These are phyloP conservation scores for Aspergillus persii DNA, from an alignment of 2,329 filamentous ascomycete genomes.

Conservation along the genomic window DNA sequence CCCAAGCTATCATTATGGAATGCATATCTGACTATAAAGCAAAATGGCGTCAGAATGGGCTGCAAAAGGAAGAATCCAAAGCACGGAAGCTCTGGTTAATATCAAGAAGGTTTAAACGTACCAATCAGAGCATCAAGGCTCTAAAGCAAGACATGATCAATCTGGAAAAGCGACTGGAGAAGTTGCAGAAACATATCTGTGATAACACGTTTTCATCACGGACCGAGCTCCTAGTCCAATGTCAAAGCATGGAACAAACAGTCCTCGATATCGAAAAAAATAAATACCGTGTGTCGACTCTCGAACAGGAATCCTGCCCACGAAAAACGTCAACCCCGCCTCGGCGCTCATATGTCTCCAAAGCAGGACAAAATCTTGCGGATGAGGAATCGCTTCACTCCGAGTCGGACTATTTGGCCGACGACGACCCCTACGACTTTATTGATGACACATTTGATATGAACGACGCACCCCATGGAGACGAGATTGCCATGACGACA, in stretches of 20 bases:
- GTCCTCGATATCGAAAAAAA: conserved; percentile 56
- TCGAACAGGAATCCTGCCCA: conserved; percentile 35
- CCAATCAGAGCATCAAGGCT: conserved; percentile 43
- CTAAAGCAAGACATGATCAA: conserved; percentile 45
- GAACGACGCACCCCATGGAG: neutral
- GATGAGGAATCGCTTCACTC: conserved; percentile 38
- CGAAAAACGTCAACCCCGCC: conserved; percentile 22
- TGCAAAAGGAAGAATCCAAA: conserved; percentile 54
- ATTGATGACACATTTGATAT: conserved; percentile 27
- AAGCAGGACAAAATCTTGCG: neutral
- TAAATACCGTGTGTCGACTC: conserved; percentile 46
- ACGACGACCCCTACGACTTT: conserved; percentile 28
- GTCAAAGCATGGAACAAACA: conserved; percentile 61
- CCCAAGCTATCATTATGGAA: conserved; percentile 54
- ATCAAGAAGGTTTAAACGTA: conserved; percentile 46
- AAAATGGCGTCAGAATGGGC: conserved; percentile 59
- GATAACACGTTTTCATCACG: conserved; percentile 52
- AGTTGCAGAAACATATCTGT: conserved; percentile 54
- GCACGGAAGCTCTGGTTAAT: conserved; percentile 63
- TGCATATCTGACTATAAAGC: conserved; percentile 52
- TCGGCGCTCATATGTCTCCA: conserved; percentile 7
- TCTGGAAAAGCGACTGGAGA: conserved; percentile 55
- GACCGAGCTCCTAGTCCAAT: conserved; percentile 56
- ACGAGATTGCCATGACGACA: neutral
- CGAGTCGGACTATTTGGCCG: conserved; percentile 20